These are phyloP conservation scores for Ascochyta koolunga DNA, from an alignment of 2,329 filamentous ascomycete species.

Conservation along the genomic window DNA sequence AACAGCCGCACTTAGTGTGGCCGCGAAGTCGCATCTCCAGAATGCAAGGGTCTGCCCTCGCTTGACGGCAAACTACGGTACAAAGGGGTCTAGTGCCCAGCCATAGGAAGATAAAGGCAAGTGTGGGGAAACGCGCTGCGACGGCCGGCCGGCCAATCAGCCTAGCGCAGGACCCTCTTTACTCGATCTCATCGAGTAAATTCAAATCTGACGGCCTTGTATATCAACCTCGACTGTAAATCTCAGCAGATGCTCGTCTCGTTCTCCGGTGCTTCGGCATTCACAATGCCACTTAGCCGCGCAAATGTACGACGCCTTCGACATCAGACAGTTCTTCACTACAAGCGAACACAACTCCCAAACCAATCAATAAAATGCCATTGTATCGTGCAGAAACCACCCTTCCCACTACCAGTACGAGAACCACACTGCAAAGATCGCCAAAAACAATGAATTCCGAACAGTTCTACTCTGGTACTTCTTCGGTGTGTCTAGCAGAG, in stretches of 20 bases:
- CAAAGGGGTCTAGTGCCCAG: constrained; percentile 13
- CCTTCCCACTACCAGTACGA: not conserved
- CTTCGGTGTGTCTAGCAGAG: not conserved
- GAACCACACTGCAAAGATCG: not conserved
- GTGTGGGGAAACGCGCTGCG: constrained; percentile 28
- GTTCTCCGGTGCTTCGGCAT: constrained; percentile 5
- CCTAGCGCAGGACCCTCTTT: constrained; percentile 18
- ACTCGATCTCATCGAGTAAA: constrained; percentile 43
- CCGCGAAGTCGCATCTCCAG: constrained; percentile 20
- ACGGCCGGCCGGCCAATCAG: constrained; percentile 24
- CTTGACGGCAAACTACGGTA: constrained; percentile 14
- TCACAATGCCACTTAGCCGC: not conserved
- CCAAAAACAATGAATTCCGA: not conserved
- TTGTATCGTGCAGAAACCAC: not conserved
- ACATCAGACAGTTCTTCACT: not conserved
- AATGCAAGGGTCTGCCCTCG: constrained; percentile 14
- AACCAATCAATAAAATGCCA: not conserved
- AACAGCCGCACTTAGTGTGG: constrained; percentile 5
- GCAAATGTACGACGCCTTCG: not conserved
- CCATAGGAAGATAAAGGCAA: constrained; percentile 27
- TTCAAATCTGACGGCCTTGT: constrained; percentile 24
- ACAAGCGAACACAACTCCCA: not conserved
- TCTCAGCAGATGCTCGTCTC: constrained; percentile 6
- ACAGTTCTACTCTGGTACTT: not conserved
- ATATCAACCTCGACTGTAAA: constrained; percentile 20